Evolutionary conservation across 352 stramenopile genomes (phyloP).

Genomic region (Blastocystis sp.): DNA sequence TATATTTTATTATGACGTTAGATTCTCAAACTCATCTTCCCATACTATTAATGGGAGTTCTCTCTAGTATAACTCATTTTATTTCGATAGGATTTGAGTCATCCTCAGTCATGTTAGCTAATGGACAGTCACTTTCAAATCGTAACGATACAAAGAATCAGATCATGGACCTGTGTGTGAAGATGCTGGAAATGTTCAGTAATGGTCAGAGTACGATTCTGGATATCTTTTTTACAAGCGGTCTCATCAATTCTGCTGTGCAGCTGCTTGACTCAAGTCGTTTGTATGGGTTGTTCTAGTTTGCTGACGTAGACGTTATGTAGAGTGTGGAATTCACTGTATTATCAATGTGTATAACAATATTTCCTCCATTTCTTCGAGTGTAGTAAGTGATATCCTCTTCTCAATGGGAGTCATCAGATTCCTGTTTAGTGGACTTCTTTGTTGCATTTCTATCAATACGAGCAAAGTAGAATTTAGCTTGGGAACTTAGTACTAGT

Average conservation of each 20-base stretch:
- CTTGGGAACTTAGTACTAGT: not conserved
- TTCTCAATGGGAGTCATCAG: not conserved
- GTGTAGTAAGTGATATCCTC: not conserved
- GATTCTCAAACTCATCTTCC: not conserved
- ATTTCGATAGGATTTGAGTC: not conserved
- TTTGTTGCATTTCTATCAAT: not conserved
- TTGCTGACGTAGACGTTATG: not conserved
- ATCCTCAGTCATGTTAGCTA: not conserved
- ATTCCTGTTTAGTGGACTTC: not conserved
- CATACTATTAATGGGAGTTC: constrained; percentile 5
- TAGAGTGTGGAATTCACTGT: not conserved
- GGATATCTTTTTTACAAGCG: constrained; percentile 15
- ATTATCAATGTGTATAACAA: constrained; percentile 19
- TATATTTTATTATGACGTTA: not conserved
- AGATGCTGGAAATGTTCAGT: not conserved
- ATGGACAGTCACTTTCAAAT: not conserved
- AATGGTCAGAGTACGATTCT: not conserved
- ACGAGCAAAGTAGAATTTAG: not conserved
- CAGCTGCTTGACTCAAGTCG: not conserved
- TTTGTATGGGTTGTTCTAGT: not conserved
- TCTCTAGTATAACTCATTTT: not conserved
- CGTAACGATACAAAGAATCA: not conserved
- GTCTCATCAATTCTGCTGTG: not conserved
- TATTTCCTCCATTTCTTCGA: not conserved
- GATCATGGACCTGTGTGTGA: not conserved